Evolutionary conservation across 345 rosid species (phyloP).

Genomic region (Chamaenerion angustifolium): DNA sequence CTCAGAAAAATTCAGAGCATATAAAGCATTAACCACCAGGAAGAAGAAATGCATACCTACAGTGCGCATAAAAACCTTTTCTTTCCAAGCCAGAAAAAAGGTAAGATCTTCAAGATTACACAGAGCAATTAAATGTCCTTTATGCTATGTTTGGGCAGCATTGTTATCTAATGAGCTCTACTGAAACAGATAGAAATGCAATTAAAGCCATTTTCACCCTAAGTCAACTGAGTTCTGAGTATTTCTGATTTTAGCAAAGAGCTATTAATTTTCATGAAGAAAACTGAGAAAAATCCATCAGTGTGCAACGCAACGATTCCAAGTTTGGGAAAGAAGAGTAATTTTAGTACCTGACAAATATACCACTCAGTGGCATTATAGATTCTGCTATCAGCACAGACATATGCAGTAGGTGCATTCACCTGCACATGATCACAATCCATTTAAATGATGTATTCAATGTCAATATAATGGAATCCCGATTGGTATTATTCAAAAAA

Average conservation of each 20-base stretch:
- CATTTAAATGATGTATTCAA: not conserved
- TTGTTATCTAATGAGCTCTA: too few relatives aligned
- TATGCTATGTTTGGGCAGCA: too few relatives aligned
- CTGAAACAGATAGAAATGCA: too few relatives aligned
- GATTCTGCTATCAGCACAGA: conserved; percentile 82
- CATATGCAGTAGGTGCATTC: conserved; percentile 70
- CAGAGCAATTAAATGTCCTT: too few relatives aligned
- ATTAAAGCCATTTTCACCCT: too few relatives aligned
- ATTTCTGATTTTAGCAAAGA: not conserved
- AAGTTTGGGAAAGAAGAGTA: not conserved
- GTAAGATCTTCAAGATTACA: too few relatives aligned
- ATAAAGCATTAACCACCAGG: too few relatives aligned
- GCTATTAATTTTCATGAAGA: not conserved
- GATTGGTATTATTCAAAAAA: not conserved
- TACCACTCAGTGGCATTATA: conserved; percentile 93
- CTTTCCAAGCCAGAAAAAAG: too few relatives aligned
- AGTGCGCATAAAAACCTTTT: too few relatives aligned
- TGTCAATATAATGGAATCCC: not conserved
- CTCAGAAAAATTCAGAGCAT: too few relatives aligned
- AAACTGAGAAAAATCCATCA: not conserved
- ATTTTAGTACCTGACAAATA: conserved; percentile 69
- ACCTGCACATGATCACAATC: conserved; percentile 27
- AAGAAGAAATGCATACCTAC: too few relatives aligned
- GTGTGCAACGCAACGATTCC: not conserved
- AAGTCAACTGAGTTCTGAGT: too few relatives aligned